Conservation (phyloP, 805 yeast genomes). For the Ogataea corticis region DNA sequence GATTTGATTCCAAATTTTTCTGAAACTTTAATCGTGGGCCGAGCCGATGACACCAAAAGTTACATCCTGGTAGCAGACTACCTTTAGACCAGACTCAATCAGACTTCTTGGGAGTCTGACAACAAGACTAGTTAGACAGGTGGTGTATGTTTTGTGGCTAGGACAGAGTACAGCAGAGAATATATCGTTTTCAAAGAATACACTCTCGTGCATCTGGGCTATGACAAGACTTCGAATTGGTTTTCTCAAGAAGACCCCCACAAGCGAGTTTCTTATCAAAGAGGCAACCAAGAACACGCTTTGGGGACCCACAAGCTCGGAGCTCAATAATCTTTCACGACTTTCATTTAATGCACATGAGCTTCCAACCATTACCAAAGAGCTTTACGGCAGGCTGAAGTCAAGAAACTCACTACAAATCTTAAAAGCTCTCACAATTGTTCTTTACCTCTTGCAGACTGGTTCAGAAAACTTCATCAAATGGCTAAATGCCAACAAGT, state of each 20-base stretch:
- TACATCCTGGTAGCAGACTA: too few species aligned
- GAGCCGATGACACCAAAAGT: not conserved
- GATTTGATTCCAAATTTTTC: not conserved
- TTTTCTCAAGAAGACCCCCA: conserved; percentile 30
- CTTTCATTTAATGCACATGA: conserved; percentile 44
- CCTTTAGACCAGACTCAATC: too few species aligned
- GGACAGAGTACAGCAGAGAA: not conserved
- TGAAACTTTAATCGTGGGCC: not conserved
- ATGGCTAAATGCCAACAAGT: conserved; percentile 48
- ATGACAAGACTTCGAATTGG: conserved; percentile 31
- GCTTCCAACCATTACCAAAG: conserved; percentile 39
- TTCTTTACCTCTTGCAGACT: conserved; percentile 50
- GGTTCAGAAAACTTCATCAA: conserved; percentile 52
- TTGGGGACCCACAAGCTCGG: conserved; percentile 54
- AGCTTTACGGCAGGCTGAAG: conserved; percentile 42
- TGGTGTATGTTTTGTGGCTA: too few species aligned
- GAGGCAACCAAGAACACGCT: conserved; percentile 51
- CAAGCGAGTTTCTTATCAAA: conserved; percentile 33
- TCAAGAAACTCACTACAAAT: conserved; percentile 40
- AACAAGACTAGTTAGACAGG: too few species aligned
- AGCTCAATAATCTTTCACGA: conserved; percentile 51
- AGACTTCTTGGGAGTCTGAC: too few species aligned
- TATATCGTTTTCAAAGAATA: not conserved
- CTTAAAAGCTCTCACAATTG: conserved; percentile 52
- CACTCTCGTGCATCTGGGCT: not conserved